These are phyloP conservation scores for Ensete glaucum DNA, from an alignment of 176 grass and related monocot genomes.

Conservation along the genomic window DNA sequence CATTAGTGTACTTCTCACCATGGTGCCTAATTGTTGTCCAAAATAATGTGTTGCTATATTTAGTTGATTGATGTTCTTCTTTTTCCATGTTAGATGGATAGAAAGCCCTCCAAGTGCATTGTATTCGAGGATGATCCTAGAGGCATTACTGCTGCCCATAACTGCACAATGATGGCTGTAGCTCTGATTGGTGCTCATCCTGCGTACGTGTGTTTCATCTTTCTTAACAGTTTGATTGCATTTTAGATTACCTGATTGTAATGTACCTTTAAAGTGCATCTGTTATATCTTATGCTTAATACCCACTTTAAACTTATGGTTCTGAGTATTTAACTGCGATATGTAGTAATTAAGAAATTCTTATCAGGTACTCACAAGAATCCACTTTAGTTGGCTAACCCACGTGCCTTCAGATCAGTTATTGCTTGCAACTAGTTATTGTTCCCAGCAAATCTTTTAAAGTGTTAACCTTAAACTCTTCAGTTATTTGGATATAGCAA, in stretches of 20 bases:
- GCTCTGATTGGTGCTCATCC: constrained; percentile 81
- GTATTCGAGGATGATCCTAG: constrained; percentile 96
- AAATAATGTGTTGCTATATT: not conserved
- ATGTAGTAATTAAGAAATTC: not conserved
- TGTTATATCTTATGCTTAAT: too few relatives aligned
- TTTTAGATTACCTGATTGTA: not conserved
- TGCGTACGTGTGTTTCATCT: constrained; percentile 37
- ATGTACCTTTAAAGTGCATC: too few relatives aligned
- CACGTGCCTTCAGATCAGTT: not conserved
- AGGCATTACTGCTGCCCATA: constrained; percentile 72
- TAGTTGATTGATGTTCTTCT: not conserved
- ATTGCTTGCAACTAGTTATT: not conserved
- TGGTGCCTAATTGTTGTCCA: not conserved
- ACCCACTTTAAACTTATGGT: too few relatives aligned
- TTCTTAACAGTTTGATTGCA: not conserved
- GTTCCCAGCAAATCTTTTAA: too few relatives aligned
- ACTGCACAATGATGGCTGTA: constrained; percentile 91
- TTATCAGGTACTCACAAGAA: not conserved
- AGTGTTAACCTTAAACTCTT: too few relatives aligned
- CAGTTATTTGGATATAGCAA: too few relatives aligned
- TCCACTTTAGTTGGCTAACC: not conserved
- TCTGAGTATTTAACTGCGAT: not conserved
- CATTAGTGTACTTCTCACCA: not conserved
- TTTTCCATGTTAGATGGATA: constrained; percentile 49
- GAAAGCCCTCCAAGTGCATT: constrained; percentile 85